Percentiles rank a stretch among this genome's conserved stretches.
Evolutionary conservation across 306 rosid species (phyloP).

Genomic region (Castanea sativa): DNA sequence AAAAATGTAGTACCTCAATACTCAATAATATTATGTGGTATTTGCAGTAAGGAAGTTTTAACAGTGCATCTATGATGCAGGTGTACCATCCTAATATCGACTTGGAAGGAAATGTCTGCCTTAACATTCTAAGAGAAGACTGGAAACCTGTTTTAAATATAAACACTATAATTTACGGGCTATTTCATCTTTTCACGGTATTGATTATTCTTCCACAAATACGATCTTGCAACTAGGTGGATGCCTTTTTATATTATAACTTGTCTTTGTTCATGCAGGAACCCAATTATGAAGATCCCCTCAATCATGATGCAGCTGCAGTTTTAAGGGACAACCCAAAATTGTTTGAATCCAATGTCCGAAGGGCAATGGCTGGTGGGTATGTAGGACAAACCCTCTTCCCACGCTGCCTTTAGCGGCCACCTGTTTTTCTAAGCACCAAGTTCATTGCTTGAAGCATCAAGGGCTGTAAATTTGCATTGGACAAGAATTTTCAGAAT

Average conservation of each 20-base stretch:
- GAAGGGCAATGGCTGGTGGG: slow-evolving; percentile 65
- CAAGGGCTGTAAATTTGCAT: slow-evolving; percentile 21
- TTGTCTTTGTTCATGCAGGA: slow-evolving; percentile 26
- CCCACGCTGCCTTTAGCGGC: slow-evolving; percentile 42
- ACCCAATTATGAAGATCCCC: slow-evolving; percentile 54
- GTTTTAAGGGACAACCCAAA: slow-evolving; percentile 54
- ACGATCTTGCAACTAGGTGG: neutral
- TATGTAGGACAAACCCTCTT: slow-evolving; percentile 53
- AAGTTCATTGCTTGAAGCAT: slow-evolving; percentile 9
- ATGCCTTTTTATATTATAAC: neutral
- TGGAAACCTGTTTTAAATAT: slow-evolving; percentile 58
- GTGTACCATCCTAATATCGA: slow-evolving; percentile 70
- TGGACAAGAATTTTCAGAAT: neutral
- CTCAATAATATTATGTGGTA: neutral
- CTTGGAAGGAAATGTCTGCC: slow-evolving; percentile 70
- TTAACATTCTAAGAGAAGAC: slow-evolving; percentile 58
- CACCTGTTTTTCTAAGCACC: slow-evolving; percentile 18
- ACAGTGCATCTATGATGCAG: slow-evolving; percentile 26
- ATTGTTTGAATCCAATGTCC: slow-evolving; percentile 52
- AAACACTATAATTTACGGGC: slow-evolving; percentile 51
- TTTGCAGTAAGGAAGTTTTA: neutral
- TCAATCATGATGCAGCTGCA: slow-evolving; percentile 56
- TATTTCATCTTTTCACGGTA: slow-evolving; percentile 60
- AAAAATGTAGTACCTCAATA: neutral
- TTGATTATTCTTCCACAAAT: neutral